Conservation (phyloP, 768 basidiomycete species). For the Stropharia rugosoannulata region DNA sequence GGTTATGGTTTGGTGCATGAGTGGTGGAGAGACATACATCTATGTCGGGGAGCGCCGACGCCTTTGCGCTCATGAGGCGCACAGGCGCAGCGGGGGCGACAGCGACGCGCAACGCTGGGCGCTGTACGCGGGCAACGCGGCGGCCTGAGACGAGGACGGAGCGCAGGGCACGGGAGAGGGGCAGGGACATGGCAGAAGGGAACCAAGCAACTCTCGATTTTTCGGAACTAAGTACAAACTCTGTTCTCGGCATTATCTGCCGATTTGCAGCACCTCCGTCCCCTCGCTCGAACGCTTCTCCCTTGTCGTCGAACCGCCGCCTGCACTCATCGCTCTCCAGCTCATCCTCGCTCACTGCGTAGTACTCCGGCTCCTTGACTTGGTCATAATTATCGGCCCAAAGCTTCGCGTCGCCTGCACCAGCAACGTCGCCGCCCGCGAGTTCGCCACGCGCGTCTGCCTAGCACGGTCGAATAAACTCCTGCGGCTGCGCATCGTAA, state of each 20-base stretch:
- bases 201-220: neutral
- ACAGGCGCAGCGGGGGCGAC: neutral
- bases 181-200: slow-evolving; percentile 16
- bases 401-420: no score
- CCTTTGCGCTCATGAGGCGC: slow-evolving; percentile 15
- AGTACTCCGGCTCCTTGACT: no score
- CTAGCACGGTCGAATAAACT: no score
- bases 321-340: no score
- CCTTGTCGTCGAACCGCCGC: no score
- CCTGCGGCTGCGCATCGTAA: no score
- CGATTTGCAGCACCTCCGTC: no score
- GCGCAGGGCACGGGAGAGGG: slow-evolving; percentile 19
- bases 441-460: no score
- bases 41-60: slow-evolving; percentile 27
- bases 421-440: no score
- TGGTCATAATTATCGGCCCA: no score
- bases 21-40: slow-evolving; percentile 25
- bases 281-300: no score
- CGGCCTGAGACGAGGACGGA: slow-evolving; percentile 6
- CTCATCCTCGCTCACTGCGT: no score
- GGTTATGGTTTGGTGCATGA: neutral
- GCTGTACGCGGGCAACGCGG: neutral
- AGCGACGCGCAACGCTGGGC: neutral
- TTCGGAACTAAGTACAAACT: neutral
- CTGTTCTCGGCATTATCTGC: neutral